phyloP scores from a whole-genome alignment of 2,329 filamentous ascomycete species.

The Exophiala spinifera region DNA sequence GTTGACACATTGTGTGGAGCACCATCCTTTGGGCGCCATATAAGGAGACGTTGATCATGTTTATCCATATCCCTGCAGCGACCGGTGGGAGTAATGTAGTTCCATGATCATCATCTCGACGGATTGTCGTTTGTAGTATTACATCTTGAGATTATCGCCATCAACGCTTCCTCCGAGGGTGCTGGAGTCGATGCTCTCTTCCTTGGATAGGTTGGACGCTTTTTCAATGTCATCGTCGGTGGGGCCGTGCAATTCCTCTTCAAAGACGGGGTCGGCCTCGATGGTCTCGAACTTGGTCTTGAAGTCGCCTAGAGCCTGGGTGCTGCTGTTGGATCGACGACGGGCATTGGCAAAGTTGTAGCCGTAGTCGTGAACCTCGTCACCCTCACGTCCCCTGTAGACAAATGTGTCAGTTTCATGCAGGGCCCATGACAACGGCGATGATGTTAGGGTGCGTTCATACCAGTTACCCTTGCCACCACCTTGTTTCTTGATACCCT shows the following conservation, averaged over 20 bases:
- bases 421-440: not conserved
- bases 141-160: slow-evolving; percentile 48
- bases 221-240: slow-evolving; percentile 54
- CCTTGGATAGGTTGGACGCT: slow-evolving; percentile 43
- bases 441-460: slow-evolving; percentile 34
- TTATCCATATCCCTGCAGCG: too few relatives aligned
- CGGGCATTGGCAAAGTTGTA: slow-evolving; percentile 83
- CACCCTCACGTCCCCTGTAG: slow-evolving; percentile 75
- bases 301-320: slow-evolving; percentile 70
- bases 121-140: slow-evolving; percentile 25
- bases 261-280: slow-evolving; percentile 87
- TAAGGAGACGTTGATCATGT: too few relatives aligned
- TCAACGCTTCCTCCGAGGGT: slow-evolving; percentile 56
- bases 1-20: too few relatives aligned
- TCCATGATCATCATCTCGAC: too few relatives aligned
- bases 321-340: slow-evolving; percentile 88
- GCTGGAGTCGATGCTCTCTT: slow-evolving; percentile 54
- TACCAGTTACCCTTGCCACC: slow-evolving; percentile 93
- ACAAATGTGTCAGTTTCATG: not conserved
- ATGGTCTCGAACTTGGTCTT: slow-evolving; percentile 96
- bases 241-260: slow-evolving; percentile 76
- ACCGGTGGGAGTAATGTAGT: too few relatives aligned
- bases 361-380: slow-evolving; percentile 77
- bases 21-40: too few relatives aligned
- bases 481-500: slow-evolving; percentile 96